A percentile compares a stretch with the other conserved stretches of the same genome.
Evolutionary conservation across 2,329 filamentous ascomycete species (phyloP).

Genomic region (Ceratocystis ficicola): DNA sequence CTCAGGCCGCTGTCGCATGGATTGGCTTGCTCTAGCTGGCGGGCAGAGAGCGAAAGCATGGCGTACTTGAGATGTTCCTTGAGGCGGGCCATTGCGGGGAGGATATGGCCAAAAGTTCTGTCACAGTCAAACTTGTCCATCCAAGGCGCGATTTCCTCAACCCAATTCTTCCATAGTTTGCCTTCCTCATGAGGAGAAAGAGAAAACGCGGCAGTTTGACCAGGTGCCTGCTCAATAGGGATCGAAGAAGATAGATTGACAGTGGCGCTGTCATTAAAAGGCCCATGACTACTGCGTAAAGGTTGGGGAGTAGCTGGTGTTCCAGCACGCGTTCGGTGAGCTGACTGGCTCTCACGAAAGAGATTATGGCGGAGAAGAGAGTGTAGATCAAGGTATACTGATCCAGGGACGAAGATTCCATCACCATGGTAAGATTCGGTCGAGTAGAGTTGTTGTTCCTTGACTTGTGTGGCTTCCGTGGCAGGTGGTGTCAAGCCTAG

Average conservation of each 20-base stretch:
- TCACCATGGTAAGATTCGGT: slow-evolving; percentile 30
- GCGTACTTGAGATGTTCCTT: slow-evolving; percentile 37
- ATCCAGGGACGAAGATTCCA: slow-evolving; percentile 38
- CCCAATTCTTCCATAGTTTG: slow-evolving; percentile 33
- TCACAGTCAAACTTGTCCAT: slow-evolving; percentile 43
- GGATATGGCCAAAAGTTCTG: slow-evolving; percentile 36
- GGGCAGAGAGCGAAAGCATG: slow-evolving; percentile 40
- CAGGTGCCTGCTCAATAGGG: slow-evolving; percentile 22
- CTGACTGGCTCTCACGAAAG: slow-evolving; percentile 35
- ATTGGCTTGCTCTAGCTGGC: slow-evolving; percentile 39
- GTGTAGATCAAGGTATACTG: slow-evolving; percentile 37
- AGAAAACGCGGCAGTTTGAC: slow-evolving; percentile 21
- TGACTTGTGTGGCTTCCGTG: slow-evolving; percentile 26
- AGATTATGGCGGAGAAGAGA: slow-evolving; percentile 35
- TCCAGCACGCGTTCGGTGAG: slow-evolving; percentile 28
- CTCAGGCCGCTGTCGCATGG: not conserved
- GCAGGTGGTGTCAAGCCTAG: slow-evolving; percentile 21
- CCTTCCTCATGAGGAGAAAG: slow-evolving; percentile 28
- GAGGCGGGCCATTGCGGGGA: slow-evolving; percentile 36
- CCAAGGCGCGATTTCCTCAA: slow-evolving; percentile 35
- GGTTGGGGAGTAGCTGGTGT: slow-evolving; percentile 16
- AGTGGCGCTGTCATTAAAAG: not conserved
- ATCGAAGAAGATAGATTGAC: not conserved
- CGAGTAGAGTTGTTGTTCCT: slow-evolving; percentile 27
- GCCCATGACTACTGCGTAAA: not conserved